These are phyloP conservation scores for Cryptosporidium ubiquitum DNA, from an alignment of 169 alveolate genomes.

Conservation along the genomic window DNA sequence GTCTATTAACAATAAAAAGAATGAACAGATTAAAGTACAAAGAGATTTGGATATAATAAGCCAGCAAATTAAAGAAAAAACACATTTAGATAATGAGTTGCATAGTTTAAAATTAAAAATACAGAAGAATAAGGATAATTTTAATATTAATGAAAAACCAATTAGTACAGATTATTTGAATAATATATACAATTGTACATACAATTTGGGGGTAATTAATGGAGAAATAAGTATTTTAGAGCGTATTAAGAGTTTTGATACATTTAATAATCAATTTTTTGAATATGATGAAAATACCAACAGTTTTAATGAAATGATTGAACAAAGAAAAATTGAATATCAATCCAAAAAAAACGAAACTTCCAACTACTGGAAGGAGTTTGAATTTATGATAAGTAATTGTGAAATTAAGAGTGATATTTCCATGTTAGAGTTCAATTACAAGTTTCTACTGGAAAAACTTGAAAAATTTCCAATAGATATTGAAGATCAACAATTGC, in stretches of 20 bases:
- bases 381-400: neutral
- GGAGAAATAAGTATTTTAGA: conserved; percentile 38
- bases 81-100: neutral
- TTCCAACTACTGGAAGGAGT: conserved; percentile 5
- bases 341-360: neutral
- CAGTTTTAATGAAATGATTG: conserved; percentile 8
- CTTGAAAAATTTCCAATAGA: conserved; percentile 12
- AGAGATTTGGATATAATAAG: conserved; percentile 24
- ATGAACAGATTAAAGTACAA: neutral
- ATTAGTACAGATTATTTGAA: neutral
- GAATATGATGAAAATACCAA: neutral
- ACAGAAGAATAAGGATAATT: neutral
- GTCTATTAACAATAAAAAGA: neutral
- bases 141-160: neutral
- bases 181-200: conserved; percentile 13
- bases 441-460: conserved; percentile 14
- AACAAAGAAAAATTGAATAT: conserved; percentile 18
- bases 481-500: neutral
- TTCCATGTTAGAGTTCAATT: neutral
- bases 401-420: neutral
- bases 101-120: neutral
- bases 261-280: neutral
- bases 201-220: conserved; percentile 14
- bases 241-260: neutral
- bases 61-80: neutral